These are phyloP conservation scores for Paxillus rubicundulus DNA, from an alignment of 768 basidiomycete genomes.

Conservation along the genomic window DNA sequence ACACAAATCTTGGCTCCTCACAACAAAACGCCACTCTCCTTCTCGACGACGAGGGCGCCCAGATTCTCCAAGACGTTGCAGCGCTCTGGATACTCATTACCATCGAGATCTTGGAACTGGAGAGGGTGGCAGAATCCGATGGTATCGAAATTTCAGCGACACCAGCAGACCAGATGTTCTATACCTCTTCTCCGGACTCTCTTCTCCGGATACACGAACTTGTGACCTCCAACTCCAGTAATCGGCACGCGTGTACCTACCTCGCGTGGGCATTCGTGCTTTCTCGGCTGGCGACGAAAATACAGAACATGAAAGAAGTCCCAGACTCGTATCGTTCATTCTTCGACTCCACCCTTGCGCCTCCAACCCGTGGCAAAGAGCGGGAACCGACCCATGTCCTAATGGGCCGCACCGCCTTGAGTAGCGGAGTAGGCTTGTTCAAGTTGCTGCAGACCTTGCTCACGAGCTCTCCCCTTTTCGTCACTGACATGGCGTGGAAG, in stretches of 20 bases:
- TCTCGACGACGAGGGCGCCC: slow-evolving; percentile 70
- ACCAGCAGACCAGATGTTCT: slow-evolving; percentile 49
- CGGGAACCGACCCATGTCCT: slow-evolving; percentile 51
- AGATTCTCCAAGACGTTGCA: slow-evolving; percentile 63
- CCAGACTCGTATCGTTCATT: slow-evolving; percentile 55
- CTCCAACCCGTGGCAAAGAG: slow-evolving; percentile 47
- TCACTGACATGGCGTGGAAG: slow-evolving; percentile 68
- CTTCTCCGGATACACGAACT: slow-evolving; percentile 66
- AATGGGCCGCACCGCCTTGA: slow-evolving; percentile 60
- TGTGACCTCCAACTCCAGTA: slow-evolving; percentile 54
- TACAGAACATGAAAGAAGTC: slow-evolving; percentile 46
- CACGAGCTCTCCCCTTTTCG: slow-evolving; percentile 72
- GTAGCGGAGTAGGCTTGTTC: slow-evolving; percentile 60
- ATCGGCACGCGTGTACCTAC: slow-evolving; percentile 68
- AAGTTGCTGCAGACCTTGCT: slow-evolving; percentile 53
- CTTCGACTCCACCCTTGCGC: slow-evolving; percentile 50
- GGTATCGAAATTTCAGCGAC: slow-evolving; percentile 50
- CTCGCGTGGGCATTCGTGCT: slow-evolving; percentile 86
- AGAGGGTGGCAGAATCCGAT: slow-evolving; percentile 55
- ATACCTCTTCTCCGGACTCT: slow-evolving; percentile 59
- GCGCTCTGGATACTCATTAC: slow-evolving; percentile 78
- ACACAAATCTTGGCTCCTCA: slow-evolving; percentile 57
- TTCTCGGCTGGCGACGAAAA: slow-evolving; percentile 53
- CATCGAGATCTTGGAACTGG: slow-evolving; percentile 78
- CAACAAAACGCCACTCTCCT: slow-evolving; percentile 66